These are phyloP conservation scores for Mycena venus DNA, from an alignment of 768 basidiomycete species.

Conservation along the genomic window DNA sequence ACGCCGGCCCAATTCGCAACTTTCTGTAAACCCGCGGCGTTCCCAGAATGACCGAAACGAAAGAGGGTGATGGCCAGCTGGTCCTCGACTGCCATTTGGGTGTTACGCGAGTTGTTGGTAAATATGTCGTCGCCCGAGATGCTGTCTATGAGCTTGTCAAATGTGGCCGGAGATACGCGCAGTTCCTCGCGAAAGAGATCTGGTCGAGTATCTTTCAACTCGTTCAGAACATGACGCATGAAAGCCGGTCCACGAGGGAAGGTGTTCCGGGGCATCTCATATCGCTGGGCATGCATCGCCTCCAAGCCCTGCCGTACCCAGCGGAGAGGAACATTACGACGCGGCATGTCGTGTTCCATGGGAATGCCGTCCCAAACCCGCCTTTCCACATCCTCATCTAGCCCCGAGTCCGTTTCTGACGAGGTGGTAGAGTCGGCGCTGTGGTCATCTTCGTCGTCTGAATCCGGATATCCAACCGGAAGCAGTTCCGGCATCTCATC, in stretches of 20 bases:
- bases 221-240: conserved; percentile 33
- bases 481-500: conserved; percentile 8
- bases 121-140: conserved; percentile 42
- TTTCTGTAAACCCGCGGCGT: conserved; percentile 44
- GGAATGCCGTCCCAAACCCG: neutral
- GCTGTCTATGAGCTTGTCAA: conserved; percentile 44
- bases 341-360: neutral
- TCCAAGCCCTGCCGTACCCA: conserved; percentile 12
- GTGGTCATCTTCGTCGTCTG: neutral
- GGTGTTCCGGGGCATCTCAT: conserved; percentile 2
- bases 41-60: conserved; percentile 55
- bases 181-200: conserved; percentile 47
- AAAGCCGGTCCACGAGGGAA: conserved; percentile 17
- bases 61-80: conserved; percentile 56
- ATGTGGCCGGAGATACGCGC: conserved; percentile 48
- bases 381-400: neutral
- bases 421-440: neutral
- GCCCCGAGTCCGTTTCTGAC: neutral
- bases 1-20: conserved; percentile 55
- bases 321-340: neutral
- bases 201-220: conserved; percentile 36
- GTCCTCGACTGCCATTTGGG: conserved; percentile 40
- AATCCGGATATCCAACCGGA: neutral
- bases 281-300: conserved; percentile 17
- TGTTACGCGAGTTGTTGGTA: conserved; percentile 39